Conservation (phyloP, 1,139 yeast species). For the Lizanozyma gosingica region DNA sequence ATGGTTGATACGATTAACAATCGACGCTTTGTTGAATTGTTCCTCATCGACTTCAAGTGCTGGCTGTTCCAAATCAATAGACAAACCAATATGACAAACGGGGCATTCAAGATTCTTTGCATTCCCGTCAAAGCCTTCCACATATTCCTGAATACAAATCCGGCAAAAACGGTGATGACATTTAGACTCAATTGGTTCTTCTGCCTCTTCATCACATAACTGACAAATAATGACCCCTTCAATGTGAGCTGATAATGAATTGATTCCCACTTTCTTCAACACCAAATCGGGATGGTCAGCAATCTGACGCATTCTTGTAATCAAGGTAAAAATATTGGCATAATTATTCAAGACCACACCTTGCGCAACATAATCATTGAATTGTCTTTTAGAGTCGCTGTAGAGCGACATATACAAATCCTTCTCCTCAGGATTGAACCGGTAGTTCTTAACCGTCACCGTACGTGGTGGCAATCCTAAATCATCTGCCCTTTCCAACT, state of each 20-base stretch:
- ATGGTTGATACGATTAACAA: slow-evolving; percentile 76
- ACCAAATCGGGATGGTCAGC: slow-evolving; percentile 98
- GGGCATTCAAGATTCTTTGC: slow-evolving; percentile 69
- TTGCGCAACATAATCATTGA: slow-evolving; percentile 82
- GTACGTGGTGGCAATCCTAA: slow-evolving; percentile 92
- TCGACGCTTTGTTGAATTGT: slow-evolving; percentile 65
- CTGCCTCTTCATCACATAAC: slow-evolving; percentile 95
- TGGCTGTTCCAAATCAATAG: slow-evolving; percentile 85
- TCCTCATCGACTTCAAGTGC: slow-evolving; percentile 68
- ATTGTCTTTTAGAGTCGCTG: slow-evolving; percentile 77
- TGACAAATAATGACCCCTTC: slow-evolving; percentile 77
- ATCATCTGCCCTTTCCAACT: slow-evolving; percentile 93
- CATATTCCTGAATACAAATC: slow-evolving; percentile 81
- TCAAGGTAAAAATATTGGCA: slow-evolving; percentile 91
- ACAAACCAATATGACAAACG: slow-evolving; percentile 86
- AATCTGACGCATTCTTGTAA: slow-evolving; percentile 93
- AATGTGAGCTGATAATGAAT: slow-evolving; percentile 20
- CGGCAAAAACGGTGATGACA: slow-evolving; percentile 93
- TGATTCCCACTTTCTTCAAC: slow-evolving; percentile 52
- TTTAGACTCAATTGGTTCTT: slow-evolving; percentile 89
- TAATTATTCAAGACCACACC: slow-evolving; percentile 94
- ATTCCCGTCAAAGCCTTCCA: slow-evolving; percentile 70
- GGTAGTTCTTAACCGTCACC: slow-evolving; percentile 78
- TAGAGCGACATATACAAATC: slow-evolving; percentile 84
- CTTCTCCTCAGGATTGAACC: slow-evolving; percentile 88